Evolutionary conservation across 768 basidiomycete species (phyloP), one percentile per base, ranked within the genome.

Genomic region (Rhodosporidiobolus odoratus): DNA sequence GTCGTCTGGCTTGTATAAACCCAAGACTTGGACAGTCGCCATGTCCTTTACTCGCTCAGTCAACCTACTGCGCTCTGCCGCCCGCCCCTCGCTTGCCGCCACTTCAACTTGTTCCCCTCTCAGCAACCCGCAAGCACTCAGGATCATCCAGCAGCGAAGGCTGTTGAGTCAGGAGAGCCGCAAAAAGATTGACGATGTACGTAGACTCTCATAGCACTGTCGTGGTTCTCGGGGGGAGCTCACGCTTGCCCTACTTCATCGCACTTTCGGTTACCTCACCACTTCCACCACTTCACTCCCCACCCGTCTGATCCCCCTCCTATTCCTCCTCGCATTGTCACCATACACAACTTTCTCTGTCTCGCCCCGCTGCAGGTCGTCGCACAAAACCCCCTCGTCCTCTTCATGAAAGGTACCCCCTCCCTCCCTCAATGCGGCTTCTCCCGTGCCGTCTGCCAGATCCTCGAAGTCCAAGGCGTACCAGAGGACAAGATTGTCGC

Each of bases 391-490:
- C 93, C 93, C 0, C 84, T 98, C 10, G 96, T 99, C 2, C 82
- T 98, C 8, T 98, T 99, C 83, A 98, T 99, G 95, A 99, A 99
- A 79, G 96, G 96, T 16, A 92, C 89, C 23, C 92, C 90, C 0
- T 84, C 87, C 32, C 78, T 83, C 10, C 95, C 95, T 3, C 87
- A 92, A 76, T 98, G 95, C 71, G 95, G 95, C 19, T 99, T 98
- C 84, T 96, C 93, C 25, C 85, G 95, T 60, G 95, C 95, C 0
- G 92, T 89, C 1, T 85, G 92, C 38, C 94, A 97, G 79, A 86
- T 97, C 57, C 84, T 99, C 60, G 90, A 91, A 61, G 80, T 82
- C 9, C 80, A 82, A 62, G 87, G 87, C 34, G 91, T 97, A 0
- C 85, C 89, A 0, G 71, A 81, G 2, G 88, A 90, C 78, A 93